Conservation (phyloP, 2,329 filamentous ascomycete genomes). For the Hyphodiscus sp. region DNA sequence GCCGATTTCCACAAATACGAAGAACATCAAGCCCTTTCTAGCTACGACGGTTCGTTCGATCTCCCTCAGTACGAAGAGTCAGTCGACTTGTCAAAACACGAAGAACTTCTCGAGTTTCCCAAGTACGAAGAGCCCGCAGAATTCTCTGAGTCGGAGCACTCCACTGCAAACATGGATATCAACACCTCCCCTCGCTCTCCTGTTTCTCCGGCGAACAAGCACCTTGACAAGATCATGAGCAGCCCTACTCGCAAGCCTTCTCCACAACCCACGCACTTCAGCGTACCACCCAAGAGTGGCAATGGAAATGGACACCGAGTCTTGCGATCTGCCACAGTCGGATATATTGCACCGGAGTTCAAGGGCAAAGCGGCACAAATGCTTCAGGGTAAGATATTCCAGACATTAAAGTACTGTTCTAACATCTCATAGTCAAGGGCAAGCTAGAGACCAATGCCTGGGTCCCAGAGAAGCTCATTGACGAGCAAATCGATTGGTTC, state of each 20-base stretch:
- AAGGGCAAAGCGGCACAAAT: constrained; percentile 79
- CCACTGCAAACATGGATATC: constrained; percentile 16
- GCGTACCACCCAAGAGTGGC: constrained; percentile 54
- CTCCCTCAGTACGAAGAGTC: not conserved
- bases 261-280: constrained; percentile 81
- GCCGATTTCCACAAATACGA: constrained; percentile 4
- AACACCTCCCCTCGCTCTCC: constrained; percentile 4
- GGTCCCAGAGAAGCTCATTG: constrained; percentile 77
- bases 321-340: constrained; percentile 81
- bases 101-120: constrained; percentile 4
- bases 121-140: constrained; percentile 8
- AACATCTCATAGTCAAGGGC: constrained; percentile 42
- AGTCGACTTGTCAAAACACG: constrained; percentile 4
- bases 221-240: constrained; percentile 23
- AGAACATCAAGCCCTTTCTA: constrained; percentile 1
- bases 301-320: constrained; percentile 58
- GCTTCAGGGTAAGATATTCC: constrained; percentile 22
- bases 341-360: constrained; percentile 92
- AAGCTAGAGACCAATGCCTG: constrained; percentile 71
- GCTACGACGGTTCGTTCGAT: not conserved
- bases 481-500: constrained; percentile 89
- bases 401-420: constrained; percentile 1
- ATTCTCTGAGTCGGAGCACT: constrained; percentile 4
- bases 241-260: constrained; percentile 49
- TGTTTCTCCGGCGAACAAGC: constrained; percentile 10